Conservation (phyloP, 495 filamentous ascomycete species). For the Acidiella bohemica region DNA sequence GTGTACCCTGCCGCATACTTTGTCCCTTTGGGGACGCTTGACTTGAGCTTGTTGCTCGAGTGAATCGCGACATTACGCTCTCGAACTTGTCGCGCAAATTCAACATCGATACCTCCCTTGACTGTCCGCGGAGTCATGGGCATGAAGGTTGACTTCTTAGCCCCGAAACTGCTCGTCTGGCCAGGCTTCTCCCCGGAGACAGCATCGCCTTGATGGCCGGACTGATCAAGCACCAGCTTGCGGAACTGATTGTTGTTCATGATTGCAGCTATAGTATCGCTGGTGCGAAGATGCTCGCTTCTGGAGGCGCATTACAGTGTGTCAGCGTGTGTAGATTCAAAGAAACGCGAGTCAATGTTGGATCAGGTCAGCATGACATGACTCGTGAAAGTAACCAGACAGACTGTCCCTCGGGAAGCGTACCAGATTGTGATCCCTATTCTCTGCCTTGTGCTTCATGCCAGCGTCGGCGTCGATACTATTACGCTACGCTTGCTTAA, state of each 20-base stretch:
- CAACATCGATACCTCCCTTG: slow-evolving; percentile 35
- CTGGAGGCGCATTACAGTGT: too few relatives aligned
- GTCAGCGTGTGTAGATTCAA: too few relatives aligned
- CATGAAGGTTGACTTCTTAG: slow-evolving; percentile 21
- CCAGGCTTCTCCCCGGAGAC: slow-evolving; percentile 23
- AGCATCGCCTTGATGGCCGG: slow-evolving; percentile 21
- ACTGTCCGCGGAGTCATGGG: slow-evolving; percentile 49
- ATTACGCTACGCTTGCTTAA: too few relatives aligned
- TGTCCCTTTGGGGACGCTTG: slow-evolving; percentile 63
- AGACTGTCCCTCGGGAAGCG: too few relatives aligned
- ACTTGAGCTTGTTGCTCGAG: slow-evolving; percentile 53
- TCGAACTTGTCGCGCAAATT: slow-evolving; percentile 77
- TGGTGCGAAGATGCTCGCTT: too few relatives aligned
- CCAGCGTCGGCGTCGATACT: too few relatives aligned
- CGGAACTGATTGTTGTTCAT: slow-evolving; percentile 99
- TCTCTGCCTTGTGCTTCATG: too few relatives aligned
- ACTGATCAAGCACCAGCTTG: slow-evolving; percentile 53
- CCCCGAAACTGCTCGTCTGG: slow-evolving; percentile 27
- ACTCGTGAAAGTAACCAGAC: too few relatives aligned
- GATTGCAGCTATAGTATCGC: background rate
- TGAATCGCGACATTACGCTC: slow-evolving; percentile 50
- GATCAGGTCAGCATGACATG: too few relatives aligned
- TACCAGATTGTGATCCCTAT: too few relatives aligned
- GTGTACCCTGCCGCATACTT: slow-evolving; percentile 68
- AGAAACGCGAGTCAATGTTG: too few relatives aligned